Base-by-base conservation (phyloP, 148 eudicot species). In the Silene latifolia region DNA sequence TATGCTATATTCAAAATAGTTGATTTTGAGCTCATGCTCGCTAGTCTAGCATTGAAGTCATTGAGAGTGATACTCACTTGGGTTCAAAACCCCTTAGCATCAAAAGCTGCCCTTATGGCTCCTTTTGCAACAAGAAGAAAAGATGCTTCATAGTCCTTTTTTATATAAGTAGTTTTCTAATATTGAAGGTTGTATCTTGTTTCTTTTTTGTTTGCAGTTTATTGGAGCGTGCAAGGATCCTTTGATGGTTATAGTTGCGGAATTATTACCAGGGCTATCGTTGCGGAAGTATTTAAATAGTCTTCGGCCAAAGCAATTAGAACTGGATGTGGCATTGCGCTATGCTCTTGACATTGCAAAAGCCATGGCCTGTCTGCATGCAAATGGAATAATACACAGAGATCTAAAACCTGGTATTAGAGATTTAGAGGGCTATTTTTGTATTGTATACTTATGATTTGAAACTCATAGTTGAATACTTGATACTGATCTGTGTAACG, bases 171-270 rank as follows among this genome's bases (percentile, higher is more conserved):
- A 15, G 17, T 13, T 15, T 51, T 51, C 5, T 51, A 9, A 13
- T 9, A 51, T 51, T 51, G 18, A 51, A 51, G 17, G 56, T 14
- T 15, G 17, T 51, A 51, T 51, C 9, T 12, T 51, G 24, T 35
- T n/a, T 35, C 23, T n/a, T 35, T 63, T 80, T 20, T 27, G 27
- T 76, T 75, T 87, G 87, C 97, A 94, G 98, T 94, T 94, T 84
- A 86, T 94, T 80, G 98, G 98, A 74, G 98, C 98, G 67, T 94
- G 98, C 81, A 94, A 94, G 77, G 98, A 94, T 74, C 98, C 97
- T 65, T 81, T 94, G 70, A 94, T 94, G 98, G 98, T 93, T 76
- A 88, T 93, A 77, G 98, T 93, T 42, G 84, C 98, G 21, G 98
- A 93, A 78, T 80, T 93, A 73, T 82, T 94, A 73, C 98, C 91